phyloP scores from a whole-genome alignment of 2,329 filamentous ascomycete genomes.

The Amauroascus niger region DNA sequence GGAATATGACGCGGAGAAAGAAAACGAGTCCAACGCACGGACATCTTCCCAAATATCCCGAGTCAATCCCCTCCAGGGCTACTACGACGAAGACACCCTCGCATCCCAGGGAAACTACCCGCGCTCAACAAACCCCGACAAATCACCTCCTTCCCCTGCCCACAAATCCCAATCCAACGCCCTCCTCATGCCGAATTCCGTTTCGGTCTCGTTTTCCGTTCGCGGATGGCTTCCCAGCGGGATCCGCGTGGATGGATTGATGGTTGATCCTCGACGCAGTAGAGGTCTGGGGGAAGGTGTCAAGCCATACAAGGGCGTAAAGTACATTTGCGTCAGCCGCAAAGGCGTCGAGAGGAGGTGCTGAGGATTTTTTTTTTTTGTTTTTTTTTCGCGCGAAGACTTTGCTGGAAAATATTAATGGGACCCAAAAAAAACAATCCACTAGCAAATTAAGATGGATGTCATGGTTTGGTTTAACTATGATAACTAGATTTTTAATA shows the following conservation, averaged over 20 bases:
- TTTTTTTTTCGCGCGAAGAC: no score
- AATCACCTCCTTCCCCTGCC: not conserved
- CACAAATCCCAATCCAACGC: conserved; percentile 42
- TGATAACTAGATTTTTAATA: no score
- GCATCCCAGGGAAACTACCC: conserved; percentile 10
- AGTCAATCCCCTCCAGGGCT: conserved; percentile 37
- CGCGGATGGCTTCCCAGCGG: conserved; percentile 57
- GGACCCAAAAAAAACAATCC: no score
- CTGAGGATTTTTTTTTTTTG: conserved; percentile 16
- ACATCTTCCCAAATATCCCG: not conserved
- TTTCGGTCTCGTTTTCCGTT: conserved; percentile 55
- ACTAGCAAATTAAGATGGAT: no score
- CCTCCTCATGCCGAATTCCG: conserved; percentile 69
- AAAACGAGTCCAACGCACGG: conserved; percentile 21
- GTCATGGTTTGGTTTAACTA: no score
- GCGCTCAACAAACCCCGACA: not conserved
- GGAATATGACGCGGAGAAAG: no score
- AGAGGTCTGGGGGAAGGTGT: conserved; percentile 76
- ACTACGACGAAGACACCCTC: conserved; percentile 36
- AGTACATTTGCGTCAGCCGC: conserved; percentile 71
- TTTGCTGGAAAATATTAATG: no score
- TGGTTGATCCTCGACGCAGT: conserved; percentile 65
- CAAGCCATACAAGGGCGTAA: conserved; percentile 95
- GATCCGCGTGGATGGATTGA: conserved; percentile 52
- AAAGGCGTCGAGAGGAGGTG: conserved; percentile 43